Evolutionary conservation across 164 flowering plant species (phyloP), one percentile per base, ranked within the genome.

Genomic region (Annona squamosa): DNA sequence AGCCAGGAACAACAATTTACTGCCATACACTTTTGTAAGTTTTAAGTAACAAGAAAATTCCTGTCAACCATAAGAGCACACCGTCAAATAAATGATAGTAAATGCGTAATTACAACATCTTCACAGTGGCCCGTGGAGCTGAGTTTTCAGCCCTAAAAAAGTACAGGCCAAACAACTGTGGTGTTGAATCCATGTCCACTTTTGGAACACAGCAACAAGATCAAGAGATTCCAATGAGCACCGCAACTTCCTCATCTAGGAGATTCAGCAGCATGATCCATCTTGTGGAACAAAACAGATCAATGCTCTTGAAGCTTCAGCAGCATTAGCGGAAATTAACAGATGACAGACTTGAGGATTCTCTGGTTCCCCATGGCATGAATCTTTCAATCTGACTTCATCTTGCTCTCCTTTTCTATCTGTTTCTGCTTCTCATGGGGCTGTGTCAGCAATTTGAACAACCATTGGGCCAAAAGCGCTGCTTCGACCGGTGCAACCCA

Each of bases 401-500:
- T 48, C 69, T 69, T 12, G 13, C 71, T 72, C 66, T 85, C 82
- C 19, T 75, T 78, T 48, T 56, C 46, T 18, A 43, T 56, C 63
- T 65, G 57, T n/a, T 64, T 13, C 41, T 62, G n/a, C 44, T 73
- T 67, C 77, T 86, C 83, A 4, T 18, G 74, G 3, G 89, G 85
- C 46, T 19, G 79, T 63, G 78, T 67, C 46, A 95, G 72, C 81
- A 86, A 73, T 76, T 71, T 86, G 77, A 87, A 92, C 56, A 77
- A 81, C 96, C 96, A 91, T 4, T 84, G 86, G 5, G 93, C 92
- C 48, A 85, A 73, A n/a, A 95, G 68, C 45, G 97, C 90, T 12
- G 89, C 99, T 82, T 92, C 87, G 0, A 95, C 62, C 0, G 99
- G 99, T 7, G 96, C 99, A 76, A 95, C 90, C 98, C 99, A 95